Conservation (phyloP, 805 yeast species). For the Kuraishia ogatae region DNA sequence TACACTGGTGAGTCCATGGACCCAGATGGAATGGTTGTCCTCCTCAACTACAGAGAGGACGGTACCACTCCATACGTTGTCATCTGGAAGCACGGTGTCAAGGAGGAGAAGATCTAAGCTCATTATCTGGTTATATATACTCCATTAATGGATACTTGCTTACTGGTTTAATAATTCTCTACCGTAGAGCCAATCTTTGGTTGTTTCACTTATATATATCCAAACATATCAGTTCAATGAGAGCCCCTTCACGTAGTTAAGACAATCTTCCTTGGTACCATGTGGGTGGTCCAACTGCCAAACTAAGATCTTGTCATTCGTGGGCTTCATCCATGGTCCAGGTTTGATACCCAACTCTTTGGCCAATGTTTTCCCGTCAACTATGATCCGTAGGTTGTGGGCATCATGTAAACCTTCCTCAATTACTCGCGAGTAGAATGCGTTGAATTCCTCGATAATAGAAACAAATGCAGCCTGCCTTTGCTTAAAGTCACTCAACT, state of each 20-base stretch:
- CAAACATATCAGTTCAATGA: not conserved
- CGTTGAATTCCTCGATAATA: slow-evolving; percentile 20
- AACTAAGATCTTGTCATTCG: slow-evolving; percentile 44
- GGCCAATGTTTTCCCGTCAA: slow-evolving; percentile 69
- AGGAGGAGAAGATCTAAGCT: slow-evolving; percentile 78
- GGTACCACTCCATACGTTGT: slow-evolving; percentile 97
- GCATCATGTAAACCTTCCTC: slow-evolving; percentile 30
- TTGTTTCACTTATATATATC: not conserved
- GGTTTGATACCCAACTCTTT: slow-evolving; percentile 48
- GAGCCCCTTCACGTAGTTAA: not conserved
- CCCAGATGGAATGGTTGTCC: slow-evolving; percentile 97
- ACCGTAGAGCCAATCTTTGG: not conserved
- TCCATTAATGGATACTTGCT: not conserved
- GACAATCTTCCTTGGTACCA: slow-evolving; percentile 7
- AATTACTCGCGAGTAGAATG: slow-evolving; percentile 23
- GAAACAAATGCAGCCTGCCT: slow-evolving; percentile 8
- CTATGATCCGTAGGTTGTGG: slow-evolving; percentile 47
- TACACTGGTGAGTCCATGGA: slow-evolving; percentile 99
- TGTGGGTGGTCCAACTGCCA: slow-evolving; percentile 79
- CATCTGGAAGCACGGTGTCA: slow-evolving; percentile 98
- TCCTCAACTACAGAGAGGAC: slow-evolving; percentile 99
- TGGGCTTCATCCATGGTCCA: slow-evolving; percentile 77
- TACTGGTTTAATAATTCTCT: not conserved
- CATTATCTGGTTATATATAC: slow-evolving; percentile 1
- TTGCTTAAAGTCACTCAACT: not conserved